Base-by-base conservation (phyloP, 1,284 basidiomycete species). In the Spongispora temasekensis region DNA sequence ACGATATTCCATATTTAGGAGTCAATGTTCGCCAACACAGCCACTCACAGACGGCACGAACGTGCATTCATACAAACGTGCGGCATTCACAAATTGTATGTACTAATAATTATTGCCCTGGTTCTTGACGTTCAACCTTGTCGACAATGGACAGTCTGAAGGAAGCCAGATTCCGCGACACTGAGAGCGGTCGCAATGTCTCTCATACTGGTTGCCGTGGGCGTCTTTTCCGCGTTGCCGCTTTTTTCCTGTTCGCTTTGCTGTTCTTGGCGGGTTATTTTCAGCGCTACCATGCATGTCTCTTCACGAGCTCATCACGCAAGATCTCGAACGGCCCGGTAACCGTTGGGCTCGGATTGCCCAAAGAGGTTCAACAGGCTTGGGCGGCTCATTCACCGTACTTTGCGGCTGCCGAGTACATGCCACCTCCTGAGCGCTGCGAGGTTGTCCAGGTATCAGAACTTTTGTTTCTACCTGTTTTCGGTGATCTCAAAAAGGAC, bases 351-450 rank as follows among this genome's bases (percentile, higher is more conserved):
- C 2, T 59, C 19, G 59, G 53, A 12, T 40, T 75, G 23, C 64
- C 73, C 15, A 61, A 69, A 60, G 60, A 63, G 5, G 57, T 74
- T 5, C 71, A 78, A 52, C 72, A 64, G 23, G 70, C 76, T 7
- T 88, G 86, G 87, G 84, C 79, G 8, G 77, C 82, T 56, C 88
- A 88, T 67, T 81, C 85, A 13, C 87, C 87, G 0, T 89, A 82
- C 68, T 83, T 79, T 60, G 68, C 85, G 2, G 79, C 78, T 5
- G 78, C 74, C 5, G 67, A 71, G n/a, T 89, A 89, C 66, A 56
- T 63, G 3, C 56, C 71, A 0, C 82, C 83, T 1, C 86, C 86
- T 2, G 61, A 67, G 13, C 70, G 71, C 40, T 90, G 89, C 69
- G 68, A 71, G 35, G 73, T 90, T n/a, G 79, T 77, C 40, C 88